These are phyloP conservation scores for Penicillium nordicum DNA, from an alignment of 2,329 filamentous ascomycete genomes.

Conservation along the genomic window DNA sequence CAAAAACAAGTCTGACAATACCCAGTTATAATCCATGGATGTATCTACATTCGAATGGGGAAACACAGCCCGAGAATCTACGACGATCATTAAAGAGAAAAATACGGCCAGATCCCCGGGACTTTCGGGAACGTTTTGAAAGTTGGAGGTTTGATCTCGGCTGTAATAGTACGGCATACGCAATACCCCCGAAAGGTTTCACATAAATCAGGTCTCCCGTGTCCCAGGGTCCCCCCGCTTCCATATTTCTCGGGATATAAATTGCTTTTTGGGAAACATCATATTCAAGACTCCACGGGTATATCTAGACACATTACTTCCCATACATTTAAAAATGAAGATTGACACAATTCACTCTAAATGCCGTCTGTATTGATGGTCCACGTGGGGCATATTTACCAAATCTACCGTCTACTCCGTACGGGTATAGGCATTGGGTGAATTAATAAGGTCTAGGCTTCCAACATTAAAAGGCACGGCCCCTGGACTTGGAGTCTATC, in stretches of 20 bases:
- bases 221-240: not conserved
- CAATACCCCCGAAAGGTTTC: not conserved
- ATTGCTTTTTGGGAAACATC: not conserved
- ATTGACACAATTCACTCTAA: not conserved
- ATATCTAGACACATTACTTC: not conserved
- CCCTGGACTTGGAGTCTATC: not conserved
- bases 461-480: not conserved
- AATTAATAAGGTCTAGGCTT: not conserved
- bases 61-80: not conserved
- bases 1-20: not conserved
- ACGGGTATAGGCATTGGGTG: not conserved
- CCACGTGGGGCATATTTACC: not conserved
- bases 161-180: not conserved
- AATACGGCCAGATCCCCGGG: not conserved
- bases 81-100: not conserved
- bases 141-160: not conserved
- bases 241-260: constrained; percentile 3
- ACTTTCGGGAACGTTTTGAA: not conserved
- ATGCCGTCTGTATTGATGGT: not conserved
- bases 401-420: not conserved
- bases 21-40: not conserved
- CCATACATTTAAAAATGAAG: not conserved
- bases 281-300: not conserved
- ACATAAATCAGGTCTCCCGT: constrained; percentile 1
- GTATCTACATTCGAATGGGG: not conserved